Conservation (phyloP, 2,329 filamentous ascomycete species). For the Teratosphaeria zuluensis region DNA sequence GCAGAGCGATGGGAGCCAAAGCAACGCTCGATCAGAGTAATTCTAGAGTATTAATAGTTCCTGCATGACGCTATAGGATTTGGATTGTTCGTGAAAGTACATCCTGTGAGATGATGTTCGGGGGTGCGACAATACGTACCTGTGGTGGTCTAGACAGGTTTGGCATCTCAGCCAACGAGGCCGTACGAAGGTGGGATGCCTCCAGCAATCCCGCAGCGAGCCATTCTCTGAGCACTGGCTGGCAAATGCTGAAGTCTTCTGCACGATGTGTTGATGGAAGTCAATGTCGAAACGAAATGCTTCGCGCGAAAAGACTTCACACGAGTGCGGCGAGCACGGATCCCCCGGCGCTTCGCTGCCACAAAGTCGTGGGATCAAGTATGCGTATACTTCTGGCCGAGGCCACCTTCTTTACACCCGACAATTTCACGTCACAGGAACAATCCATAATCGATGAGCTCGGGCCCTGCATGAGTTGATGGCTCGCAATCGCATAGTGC, state of each 20-base stretch:
- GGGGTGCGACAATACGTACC: neutral
- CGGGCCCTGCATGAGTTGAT: no score
- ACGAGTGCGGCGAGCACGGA: neutral
- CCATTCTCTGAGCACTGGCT: neutral
- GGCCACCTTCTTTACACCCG: no score
- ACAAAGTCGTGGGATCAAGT: neutral
- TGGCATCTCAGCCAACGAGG: neutral
- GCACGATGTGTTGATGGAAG: neutral
- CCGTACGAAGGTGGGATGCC: neutral
- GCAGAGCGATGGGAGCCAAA: neutral
- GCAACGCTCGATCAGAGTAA: conserved; percentile 40
- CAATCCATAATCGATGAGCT: no score
- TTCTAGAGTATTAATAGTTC: conserved; percentile 43
- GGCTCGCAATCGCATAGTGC: no score
- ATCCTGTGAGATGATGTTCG: conserved; percentile 2
- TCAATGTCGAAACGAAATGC: neutral
- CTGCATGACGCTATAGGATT: conserved; percentile 47
- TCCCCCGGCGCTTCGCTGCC: neutral
- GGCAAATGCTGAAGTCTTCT: neutral
- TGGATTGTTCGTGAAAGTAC: conserved; percentile 44
- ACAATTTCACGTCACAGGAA: no score
- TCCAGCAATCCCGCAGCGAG: neutral
- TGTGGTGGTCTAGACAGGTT: neutral
- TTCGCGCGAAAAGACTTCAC: neutral
- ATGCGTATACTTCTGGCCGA: neutral